Evolutionary conservation across 345 rosid genomes (phyloP).

Genomic region (Gossypium raimondii): DNA sequence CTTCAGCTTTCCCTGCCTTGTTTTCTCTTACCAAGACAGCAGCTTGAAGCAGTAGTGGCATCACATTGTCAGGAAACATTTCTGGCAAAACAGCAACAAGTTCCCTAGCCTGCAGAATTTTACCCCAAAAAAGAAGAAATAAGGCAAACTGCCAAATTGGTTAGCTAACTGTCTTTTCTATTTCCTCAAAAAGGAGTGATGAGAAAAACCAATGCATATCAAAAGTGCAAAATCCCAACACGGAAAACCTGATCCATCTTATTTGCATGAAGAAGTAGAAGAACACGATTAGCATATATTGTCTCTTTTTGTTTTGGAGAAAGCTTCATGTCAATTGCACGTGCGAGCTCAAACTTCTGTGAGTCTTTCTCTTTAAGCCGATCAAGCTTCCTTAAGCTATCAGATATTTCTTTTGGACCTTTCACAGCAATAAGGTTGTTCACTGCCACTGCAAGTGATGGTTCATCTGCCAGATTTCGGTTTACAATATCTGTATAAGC

Average conservation of each 20-base stretch:
- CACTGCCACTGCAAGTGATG: slow-evolving; percentile 79
- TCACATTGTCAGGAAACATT: slow-evolving; percentile 57
- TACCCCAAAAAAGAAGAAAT: slow-evolving; percentile 10
- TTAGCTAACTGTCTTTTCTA: background rate
- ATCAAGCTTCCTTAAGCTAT: slow-evolving; percentile 83
- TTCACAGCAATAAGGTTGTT: slow-evolving; percentile 75
- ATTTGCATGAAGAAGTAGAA: slow-evolving; percentile 87
- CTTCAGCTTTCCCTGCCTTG: slow-evolving; percentile 85
- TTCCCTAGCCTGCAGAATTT: slow-evolving; percentile 73
- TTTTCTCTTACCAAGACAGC: slow-evolving; percentile 85
- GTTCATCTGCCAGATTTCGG: slow-evolving; percentile 71
- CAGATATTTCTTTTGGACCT: slow-evolving; percentile 78
- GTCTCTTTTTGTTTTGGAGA: slow-evolving; percentile 69
- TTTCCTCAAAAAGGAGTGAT: background rate
- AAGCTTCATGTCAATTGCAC: slow-evolving; percentile 66
- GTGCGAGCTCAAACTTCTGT: slow-evolving; percentile 59
- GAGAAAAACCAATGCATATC: background rate
- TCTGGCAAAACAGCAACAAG: slow-evolving; percentile 57
- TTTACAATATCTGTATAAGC: slow-evolving; percentile 58
- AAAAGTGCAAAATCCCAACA: slow-evolving; percentile 11
- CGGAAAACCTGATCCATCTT: slow-evolving; percentile 82
- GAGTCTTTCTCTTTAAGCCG: slow-evolving; percentile 64
- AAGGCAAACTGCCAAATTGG: background rate
- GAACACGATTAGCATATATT: slow-evolving; percentile 75
- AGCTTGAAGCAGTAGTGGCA: slow-evolving; percentile 78